Conservation (phyloP, 2,329 filamentous ascomycete genomes). For the Colletotrichum musicola region DNA sequence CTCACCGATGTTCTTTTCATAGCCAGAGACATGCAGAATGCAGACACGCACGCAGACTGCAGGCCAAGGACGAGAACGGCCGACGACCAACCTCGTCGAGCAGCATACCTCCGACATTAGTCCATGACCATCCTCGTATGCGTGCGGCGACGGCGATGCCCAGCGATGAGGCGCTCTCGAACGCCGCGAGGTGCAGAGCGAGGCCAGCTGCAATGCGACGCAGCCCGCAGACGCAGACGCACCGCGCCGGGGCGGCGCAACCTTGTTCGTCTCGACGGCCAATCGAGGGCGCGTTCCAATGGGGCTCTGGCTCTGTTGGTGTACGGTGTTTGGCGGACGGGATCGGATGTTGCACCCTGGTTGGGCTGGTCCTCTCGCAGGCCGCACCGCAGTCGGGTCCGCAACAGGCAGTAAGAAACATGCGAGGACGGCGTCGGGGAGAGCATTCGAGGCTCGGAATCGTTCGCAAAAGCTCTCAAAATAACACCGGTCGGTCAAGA, state of each 20-base stretch:
- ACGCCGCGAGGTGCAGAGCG: slow-evolving; percentile 4
- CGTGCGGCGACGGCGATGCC: not conserved
- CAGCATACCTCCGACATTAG: not conserved
- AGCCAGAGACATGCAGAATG: slow-evolving; percentile 13
- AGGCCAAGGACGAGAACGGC: slow-evolving; percentile 18
- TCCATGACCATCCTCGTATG: no score
- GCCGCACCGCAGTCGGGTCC: not conserved
- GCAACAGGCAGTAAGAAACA: not conserved
- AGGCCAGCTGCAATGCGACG: slow-evolving; percentile 36
- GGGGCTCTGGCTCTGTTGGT: slow-evolving; percentile 18
- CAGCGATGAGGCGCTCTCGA: slow-evolving; percentile 17
- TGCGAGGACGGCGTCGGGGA: not conserved
- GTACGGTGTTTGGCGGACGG: slow-evolving; percentile 1
- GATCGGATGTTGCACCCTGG: slow-evolving; percentile 12
- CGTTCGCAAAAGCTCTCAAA: slow-evolving; percentile 35
- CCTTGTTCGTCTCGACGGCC: not conserved
- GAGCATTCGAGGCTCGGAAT: slow-evolving; percentile 3
- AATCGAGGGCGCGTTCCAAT: slow-evolving; percentile 13
- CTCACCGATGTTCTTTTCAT: slow-evolving; percentile 27
- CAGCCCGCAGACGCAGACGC: slow-evolving; percentile 23
- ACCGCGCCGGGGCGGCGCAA: slow-evolving; percentile 12
- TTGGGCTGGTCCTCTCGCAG: not conserved
- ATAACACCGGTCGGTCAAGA: not conserved
- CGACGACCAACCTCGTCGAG: not conserved
- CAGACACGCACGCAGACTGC: not conserved